A percentile compares a stretch with the other conserved stretches of the same genome.
Evolutionary conservation across 805 yeast species (phyloP).

Genomic region (Zygotorulaspora chibaensis): DNA sequence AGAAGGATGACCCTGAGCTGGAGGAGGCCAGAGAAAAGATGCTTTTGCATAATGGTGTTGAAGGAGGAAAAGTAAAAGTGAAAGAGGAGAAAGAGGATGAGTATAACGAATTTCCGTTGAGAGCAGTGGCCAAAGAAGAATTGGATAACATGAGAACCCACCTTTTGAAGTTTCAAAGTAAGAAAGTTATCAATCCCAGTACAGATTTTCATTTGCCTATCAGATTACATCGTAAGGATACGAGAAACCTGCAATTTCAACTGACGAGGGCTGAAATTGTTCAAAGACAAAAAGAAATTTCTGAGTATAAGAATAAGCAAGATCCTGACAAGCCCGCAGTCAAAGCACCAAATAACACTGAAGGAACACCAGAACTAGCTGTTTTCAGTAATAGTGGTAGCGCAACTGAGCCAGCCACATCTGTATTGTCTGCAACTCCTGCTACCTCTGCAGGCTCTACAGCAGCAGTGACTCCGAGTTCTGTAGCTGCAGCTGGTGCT

Average conservation of each 20-base stretch:
- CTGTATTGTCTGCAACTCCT: slow-evolving; percentile 1
- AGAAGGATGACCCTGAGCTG: slow-evolving; percentile 34
- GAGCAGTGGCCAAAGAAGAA: slow-evolving; percentile 69
- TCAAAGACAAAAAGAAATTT: slow-evolving; percentile 49
- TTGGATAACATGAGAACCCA: slow-evolving; percentile 72
- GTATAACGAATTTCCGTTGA: slow-evolving; percentile 44
- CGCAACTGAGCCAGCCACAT: slow-evolving; percentile 7
- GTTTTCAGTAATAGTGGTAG: slow-evolving; percentile 10
- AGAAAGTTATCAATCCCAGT: slow-evolving; percentile 65
- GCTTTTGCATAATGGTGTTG: slow-evolving; percentile 20
- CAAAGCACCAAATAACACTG: slow-evolving; percentile 13
- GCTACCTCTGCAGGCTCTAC: slow-evolving; percentile 6
- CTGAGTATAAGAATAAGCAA: slow-evolving; percentile 34
- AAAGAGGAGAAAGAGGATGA: slow-evolving; percentile 29
- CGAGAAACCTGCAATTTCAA: slow-evolving; percentile 84
- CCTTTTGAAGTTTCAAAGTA: slow-evolving; percentile 73
- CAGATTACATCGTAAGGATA: slow-evolving; percentile 88
- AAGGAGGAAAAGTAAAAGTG: slow-evolving; percentile 12
- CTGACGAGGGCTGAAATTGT: slow-evolving; percentile 74
- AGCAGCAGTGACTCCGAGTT: slow-evolving; percentile 1
- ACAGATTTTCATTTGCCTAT: slow-evolving; percentile 75
- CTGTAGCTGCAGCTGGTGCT: slow-evolving; percentile 1
- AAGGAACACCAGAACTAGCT: slow-evolving; percentile 16
- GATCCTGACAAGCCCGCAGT: slow-evolving; percentile 35
- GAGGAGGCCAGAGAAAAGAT: slow-evolving; percentile 26